These are phyloP conservation scores for Stagonosporopsis tanaceti DNA, from an alignment of 2,329 filamentous ascomycete species.

Conservation along the genomic window DNA sequence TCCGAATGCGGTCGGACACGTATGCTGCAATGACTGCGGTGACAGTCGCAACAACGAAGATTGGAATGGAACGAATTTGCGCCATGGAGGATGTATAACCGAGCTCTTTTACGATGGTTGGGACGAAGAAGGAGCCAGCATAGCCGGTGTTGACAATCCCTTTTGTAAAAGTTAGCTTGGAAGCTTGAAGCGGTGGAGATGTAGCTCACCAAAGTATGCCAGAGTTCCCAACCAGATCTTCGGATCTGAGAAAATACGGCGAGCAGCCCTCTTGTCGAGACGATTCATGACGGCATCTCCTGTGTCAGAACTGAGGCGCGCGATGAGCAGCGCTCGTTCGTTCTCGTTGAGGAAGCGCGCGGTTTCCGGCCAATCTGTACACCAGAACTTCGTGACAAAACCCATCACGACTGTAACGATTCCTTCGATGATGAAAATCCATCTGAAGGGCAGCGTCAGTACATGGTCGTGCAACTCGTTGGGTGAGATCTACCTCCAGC, in stretches of 20 bases:
- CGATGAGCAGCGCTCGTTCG: constrained; percentile 40
- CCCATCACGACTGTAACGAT: constrained; percentile 48
- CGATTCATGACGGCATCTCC: constrained; percentile 61
- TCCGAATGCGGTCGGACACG: constrained; percentile 59
- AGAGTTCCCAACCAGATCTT: constrained; percentile 40
- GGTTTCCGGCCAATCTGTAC: constrained; percentile 58
- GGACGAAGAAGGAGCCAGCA: constrained; percentile 52
- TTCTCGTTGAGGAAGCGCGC: constrained; percentile 44
- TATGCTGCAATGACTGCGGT: constrained; percentile 51
- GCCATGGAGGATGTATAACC: constrained; percentile 49
- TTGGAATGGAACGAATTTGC: constrained; percentile 50
- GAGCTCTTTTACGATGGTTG: constrained; percentile 51
- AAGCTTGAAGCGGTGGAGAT: background rate
- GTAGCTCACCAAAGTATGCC: constrained; percentile 31
- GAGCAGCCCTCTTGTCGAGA: constrained; percentile 57
- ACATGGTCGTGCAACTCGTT: constrained; percentile 21
- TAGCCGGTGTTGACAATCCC: constrained; percentile 58
- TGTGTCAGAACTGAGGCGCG: constrained; percentile 38
- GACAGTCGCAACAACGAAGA: constrained; percentile 50
- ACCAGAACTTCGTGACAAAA: constrained; percentile 58
- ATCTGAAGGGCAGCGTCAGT: constrained; percentile 1
- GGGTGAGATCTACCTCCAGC: constrained; percentile 36
- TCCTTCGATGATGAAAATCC: constrained; percentile 44
- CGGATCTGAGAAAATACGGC: constrained; percentile 53
- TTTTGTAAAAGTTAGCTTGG: constrained; percentile 9